Base-by-base conservation (phyloP, 371 early-diverging fungal genomes). In the Fennellomyces sp. region DNA sequence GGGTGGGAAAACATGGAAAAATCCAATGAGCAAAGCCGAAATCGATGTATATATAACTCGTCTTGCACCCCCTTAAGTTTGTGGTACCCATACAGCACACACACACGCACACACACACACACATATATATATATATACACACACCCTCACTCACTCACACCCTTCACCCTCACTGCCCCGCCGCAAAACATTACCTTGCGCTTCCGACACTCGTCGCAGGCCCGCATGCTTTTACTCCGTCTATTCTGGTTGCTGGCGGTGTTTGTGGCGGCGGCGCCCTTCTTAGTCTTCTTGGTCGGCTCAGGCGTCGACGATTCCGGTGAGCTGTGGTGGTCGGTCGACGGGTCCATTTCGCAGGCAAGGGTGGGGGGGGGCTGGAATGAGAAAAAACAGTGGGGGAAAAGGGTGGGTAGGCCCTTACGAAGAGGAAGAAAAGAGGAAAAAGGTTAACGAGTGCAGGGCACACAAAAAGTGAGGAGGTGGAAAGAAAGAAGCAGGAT, bases 201-300 rank as follows among this genome's bases (percentile, higher is more conserved):
- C 58, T 78, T 81, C 64, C 81, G 57, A 61, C 81, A 81, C 55
- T 78, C 78, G 52, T 78, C 78, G 50, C 81, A 81, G 6, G 81
- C 81, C 39, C 76, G 60, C 33, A 63, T 69, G 10, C 69, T 76
- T 52, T 81, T 81, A n/a, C 64, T 67, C 35, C 81, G 66, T 49
- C 74, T 75, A 48, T 53, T 72, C 21, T 66, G 52, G 17, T 27
- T 57, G 26, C 55, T 33, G 8, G 39, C 23, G 35, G 35, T 45
- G n/a, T 19, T 31, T 19, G 33, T 25, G 26, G 23, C 33, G 42
- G 8, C 30, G 42, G 29, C 33, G 17, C 57, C 45, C 29, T 56
- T 47, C 30, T 39, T 58, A 19, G 15, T 27, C 23, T 25, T 47
- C n/a, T 33, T 35, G 19, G 48, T 35, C 13, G 58, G 49, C n/a